Percentiles rank a stretch among this genome's conserved stretches.
These are phyloP conservation scores for Phytopythium vexans DNA, from an alignment of 352 stramenopile genomes.

Conservation along the genomic window DNA sequence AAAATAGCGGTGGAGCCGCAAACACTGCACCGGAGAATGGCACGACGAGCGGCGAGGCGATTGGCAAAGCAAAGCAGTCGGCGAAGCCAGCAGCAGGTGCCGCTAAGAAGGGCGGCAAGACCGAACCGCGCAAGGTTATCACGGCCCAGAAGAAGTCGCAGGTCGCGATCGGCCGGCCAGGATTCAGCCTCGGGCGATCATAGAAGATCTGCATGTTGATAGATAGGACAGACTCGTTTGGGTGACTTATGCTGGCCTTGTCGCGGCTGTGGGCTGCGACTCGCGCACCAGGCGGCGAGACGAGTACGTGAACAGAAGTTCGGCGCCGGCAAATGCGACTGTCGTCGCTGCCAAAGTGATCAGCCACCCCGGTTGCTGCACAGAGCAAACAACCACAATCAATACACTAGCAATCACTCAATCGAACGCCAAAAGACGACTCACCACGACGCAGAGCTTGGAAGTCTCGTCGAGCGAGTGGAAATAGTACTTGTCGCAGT, in stretches of 20 bases:
- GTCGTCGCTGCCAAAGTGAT: conserved; percentile 28
- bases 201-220: conserved; percentile 15
- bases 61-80: conserved; percentile 1
- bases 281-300: conserved; percentile 20
- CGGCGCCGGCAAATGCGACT: conserved; percentile 30
- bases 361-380: conserved; percentile 37
- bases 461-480: conserved; percentile 37
- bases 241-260: background rate
- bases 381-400: background rate
- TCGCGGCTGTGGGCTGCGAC: conserved; percentile 6
- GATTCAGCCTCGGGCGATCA: conserved; percentile 76
- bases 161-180: conserved; percentile 73
- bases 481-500: conserved; percentile 65
- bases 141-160: conserved; percentile 68
- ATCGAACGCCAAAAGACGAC: conserved; percentile 8
- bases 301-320: conserved; percentile 37
- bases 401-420: background rate
- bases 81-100: conserved; percentile 5
- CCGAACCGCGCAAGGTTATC: conserved; percentile 41
- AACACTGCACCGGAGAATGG: background rate
- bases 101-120: conserved; percentile 32
- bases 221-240: background rate
- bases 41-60: conserved; percentile 3
- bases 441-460: conserved; percentile 56
- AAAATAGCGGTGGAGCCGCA: conserved; percentile 28